Base-by-base conservation (phyloP, 192 early-diverging fungal species). In the Coemansia erecta region DNA sequence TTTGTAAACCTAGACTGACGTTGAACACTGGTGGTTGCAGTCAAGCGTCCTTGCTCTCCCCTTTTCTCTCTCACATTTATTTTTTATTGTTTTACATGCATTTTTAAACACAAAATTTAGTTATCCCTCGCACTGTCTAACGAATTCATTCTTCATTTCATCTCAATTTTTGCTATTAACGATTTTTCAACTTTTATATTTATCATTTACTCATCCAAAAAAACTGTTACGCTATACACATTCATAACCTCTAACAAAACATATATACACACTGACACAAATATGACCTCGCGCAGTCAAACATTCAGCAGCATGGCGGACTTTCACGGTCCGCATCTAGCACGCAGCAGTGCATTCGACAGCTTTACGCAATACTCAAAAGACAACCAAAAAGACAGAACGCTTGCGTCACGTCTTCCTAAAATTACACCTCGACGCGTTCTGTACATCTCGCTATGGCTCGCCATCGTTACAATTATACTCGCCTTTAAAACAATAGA, bases 401-500 rank as follows among this genome's bases (percentile, higher is more conserved):
- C 41, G 5, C 18, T 17, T 0, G 14, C 35, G 4, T 35, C 28
- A 24, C 22, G 54, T 23, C n/a, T 77, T 3, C 68, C 63, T 8
- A 53, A 62, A n/a, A 63, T 82, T 1, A 66, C 74, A 12, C 17
- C 64, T 5, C 63, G 61, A 11, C 61, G 80, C 22, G 43, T 56
- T 24, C 15, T 84, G 2, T 82, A 82, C 47, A 63, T 81, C 19
- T 59, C 58, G 8, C 52, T 81, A 12, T 88, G 87, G 87, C 41
- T 83, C 40, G 33, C 72, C 22, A 54, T 84, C 9, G 85, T 85
- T 59, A 53, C 70, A n/a, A 71, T 73, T 2, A 63, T 86, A 19
- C 64, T 88, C 46, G 59, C 70, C 1, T 66, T 68, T 58, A 66
- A 60, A 14, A 79, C 73, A 47, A 64, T 79, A 48, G 70, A 81